Base-by-base conservation (phyloP, 495 filamentous ascomycete species). In the Xylaria cubensis region DNA sequence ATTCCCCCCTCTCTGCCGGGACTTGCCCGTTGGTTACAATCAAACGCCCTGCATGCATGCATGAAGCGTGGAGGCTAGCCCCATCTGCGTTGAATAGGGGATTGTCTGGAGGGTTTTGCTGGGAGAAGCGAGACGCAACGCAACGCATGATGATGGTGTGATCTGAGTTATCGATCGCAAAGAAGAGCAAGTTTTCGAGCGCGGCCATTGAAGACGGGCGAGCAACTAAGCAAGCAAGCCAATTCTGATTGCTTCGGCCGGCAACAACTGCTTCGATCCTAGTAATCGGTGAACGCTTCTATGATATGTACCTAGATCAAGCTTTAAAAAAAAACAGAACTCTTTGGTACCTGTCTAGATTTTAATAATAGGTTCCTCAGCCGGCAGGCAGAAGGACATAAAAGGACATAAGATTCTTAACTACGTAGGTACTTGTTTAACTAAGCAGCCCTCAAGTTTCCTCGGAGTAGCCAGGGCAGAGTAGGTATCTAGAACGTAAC, bases 31-130 rank as follows among this genome's bases (percentile, higher is more conserved):
- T 34, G 41, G 62, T 64, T 17, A 13, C 51, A 67, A 59, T 59
- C 66, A 59, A 69, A 69, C 66, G 46, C 66, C 53, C 66, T 59
- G 66, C 53, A 69, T 69, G 66, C 53, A 69, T 69, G 36, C 53
- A 68, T 68, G 44, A 67, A 48, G 41, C 24, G 26, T 17, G 9
- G n/a, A 48, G 63, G 24, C 63, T 46, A 36, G 63, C 42, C 29
- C 42, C 29, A 46, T 19, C 63, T 65, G 44, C 63, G 44, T 65
- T 7, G 63, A 65, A 65, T 48, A 65, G 63, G 44, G 41, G 41
- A n/a, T 29, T 17, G 21, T 10, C n/a, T 39, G n/a, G 39, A 29
- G 19, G 19, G 39, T 19, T 32, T 7, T 56, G 53, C 53, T 56
- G 15, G 4, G 26, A 17, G 61, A 64, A 32, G 42, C n/a, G 21